These are phyloP conservation scores for Paramecium sonneborni DNA, from an alignment of 73 alveolate species.

Conservation along the genomic window DNA sequence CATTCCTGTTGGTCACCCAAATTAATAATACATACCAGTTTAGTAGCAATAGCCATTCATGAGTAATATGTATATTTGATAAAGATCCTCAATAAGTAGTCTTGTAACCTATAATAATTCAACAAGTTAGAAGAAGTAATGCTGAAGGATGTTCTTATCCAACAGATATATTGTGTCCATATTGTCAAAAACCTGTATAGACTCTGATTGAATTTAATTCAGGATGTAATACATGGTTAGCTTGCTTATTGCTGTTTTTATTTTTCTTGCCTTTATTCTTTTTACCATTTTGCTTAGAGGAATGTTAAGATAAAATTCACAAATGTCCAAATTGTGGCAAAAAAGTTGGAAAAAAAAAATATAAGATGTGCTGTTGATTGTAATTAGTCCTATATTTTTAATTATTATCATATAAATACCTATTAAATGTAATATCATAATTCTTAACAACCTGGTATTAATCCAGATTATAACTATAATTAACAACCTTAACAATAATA, in stretches of 20 bases:
- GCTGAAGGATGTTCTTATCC: conserved; percentile 51
- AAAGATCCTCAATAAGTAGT: not conserved
- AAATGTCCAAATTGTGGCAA: conserved; percentile 20
- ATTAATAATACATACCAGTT: not conserved
- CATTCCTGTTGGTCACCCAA: not conserved
- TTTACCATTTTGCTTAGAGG: conserved; percentile 39
- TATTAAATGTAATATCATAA: not conserved
- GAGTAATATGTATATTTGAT: not conserved
- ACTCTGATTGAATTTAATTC: not conserved
- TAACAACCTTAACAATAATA: too few species aligned
- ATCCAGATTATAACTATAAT: too few species aligned
- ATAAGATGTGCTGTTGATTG: conserved; percentile 24
- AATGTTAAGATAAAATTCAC: conserved; percentile 35
- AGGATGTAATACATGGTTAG: conserved; percentile 3
- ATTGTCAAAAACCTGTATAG: conserved; percentile 5
- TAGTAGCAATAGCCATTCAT: not conserved
- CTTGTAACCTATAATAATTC: not conserved
- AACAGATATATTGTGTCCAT: not conserved
- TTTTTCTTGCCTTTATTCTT: conserved; percentile 26
- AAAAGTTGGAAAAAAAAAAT: conserved; percentile 5
- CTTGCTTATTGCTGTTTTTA: not conserved
- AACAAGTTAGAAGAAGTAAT: not conserved
- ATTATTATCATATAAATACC: not conserved
- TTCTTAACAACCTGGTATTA: not conserved
- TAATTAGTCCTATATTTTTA: not conserved